Evolutionary conservation across 2,329 filamentous ascomycete genomes (phyloP).

Genomic region (Alternaria incomplexa): DNA sequence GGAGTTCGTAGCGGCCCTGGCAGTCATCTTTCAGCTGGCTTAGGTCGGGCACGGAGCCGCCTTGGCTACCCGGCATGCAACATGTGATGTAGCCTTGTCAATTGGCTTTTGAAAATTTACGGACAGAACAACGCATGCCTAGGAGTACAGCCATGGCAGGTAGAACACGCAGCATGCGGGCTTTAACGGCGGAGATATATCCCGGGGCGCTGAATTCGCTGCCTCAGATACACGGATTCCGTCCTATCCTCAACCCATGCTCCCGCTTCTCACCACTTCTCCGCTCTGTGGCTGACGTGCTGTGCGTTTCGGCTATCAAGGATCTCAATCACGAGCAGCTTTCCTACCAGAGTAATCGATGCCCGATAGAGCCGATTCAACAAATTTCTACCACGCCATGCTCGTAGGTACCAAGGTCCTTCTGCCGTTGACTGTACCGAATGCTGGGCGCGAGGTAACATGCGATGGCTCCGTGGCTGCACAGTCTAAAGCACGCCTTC

Average conservation of each 20-base stretch:
- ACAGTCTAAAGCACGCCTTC: slow-evolving; percentile 32
- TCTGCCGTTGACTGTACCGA: slow-evolving; percentile 20
- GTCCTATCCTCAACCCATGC: slow-evolving; percentile 31
- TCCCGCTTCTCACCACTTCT: slow-evolving; percentile 19
- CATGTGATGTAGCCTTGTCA: slow-evolving; percentile 19
- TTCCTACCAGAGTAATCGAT: slow-evolving; percentile 22
- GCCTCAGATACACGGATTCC: slow-evolving; percentile 20
- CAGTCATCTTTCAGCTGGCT: neutral
- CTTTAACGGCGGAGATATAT: slow-evolving; percentile 4
- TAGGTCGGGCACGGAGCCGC: slow-evolving; percentile 9
- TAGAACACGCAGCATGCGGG: slow-evolving; percentile 16
- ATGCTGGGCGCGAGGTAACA: slow-evolving; percentile 15
- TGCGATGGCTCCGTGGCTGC: slow-evolving; percentile 20
- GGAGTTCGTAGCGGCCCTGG: neutral
- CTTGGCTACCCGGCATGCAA: slow-evolving; percentile 18
- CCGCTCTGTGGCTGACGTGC: slow-evolving; percentile 39
- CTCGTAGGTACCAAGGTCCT: slow-evolving; percentile 12
- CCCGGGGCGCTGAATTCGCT: slow-evolving; percentile 21
- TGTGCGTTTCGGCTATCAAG: slow-evolving; percentile 35
- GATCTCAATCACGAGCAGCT: slow-evolving; percentile 18
- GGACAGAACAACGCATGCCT: slow-evolving; percentile 19
- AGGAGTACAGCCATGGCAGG: slow-evolving; percentile 4
- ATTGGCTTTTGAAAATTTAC: slow-evolving; percentile 1
- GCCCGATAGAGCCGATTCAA: slow-evolving; percentile 20
- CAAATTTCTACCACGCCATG: slow-evolving; percentile 6